These are phyloP conservation scores for Cyclotella sp. DNA, from an alignment of 108 stramenopile species.

Conservation along the genomic window DNA sequence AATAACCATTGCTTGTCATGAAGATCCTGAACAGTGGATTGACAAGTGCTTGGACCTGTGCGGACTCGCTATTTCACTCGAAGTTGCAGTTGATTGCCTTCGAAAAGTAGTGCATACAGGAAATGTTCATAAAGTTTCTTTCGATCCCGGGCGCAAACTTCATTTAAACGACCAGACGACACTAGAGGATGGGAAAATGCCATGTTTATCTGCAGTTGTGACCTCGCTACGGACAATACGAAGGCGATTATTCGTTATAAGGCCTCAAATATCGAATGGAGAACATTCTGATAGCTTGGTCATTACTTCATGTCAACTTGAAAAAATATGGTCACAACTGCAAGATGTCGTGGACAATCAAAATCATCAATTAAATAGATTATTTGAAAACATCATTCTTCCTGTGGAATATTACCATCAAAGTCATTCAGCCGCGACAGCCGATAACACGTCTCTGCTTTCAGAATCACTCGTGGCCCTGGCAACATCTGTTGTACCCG, in stretches of 20 bases:
- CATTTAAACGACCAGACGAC: background rate
- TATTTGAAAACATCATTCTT: slow-evolving; percentile 34
- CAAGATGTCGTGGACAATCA: slow-evolving; percentile 4
- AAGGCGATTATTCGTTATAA: slow-evolving; percentile 28
- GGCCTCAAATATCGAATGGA: background rate
- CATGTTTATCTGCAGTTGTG: slow-evolving; percentile 34
- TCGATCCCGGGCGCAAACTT: too few relatives aligned
- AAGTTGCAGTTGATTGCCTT: slow-evolving; percentile 48
- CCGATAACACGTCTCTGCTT: background rate
- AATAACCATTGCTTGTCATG: background rate
- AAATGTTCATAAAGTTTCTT: too few relatives aligned
- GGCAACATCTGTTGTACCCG: slow-evolving; percentile 28
- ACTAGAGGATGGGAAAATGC: background rate
- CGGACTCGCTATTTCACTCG: slow-evolving; percentile 41
- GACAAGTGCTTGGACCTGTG: slow-evolving; percentile 51
- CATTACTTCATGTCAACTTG: slow-evolving; percentile 5
- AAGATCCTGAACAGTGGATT: slow-evolving; percentile 47
- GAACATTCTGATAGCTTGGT: background rate
- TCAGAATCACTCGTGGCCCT: slow-evolving; percentile 33
- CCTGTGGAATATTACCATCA: slow-evolving; percentile 42
- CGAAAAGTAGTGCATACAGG: slow-evolving; percentile 15
- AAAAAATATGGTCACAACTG: background rate
- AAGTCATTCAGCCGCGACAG: slow-evolving; percentile 14
- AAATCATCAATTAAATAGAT: background rate
- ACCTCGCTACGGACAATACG: slow-evolving; percentile 52